phyloP scores from a whole-genome alignment of 805 yeast species.

The Candida nitratophila region DNA sequence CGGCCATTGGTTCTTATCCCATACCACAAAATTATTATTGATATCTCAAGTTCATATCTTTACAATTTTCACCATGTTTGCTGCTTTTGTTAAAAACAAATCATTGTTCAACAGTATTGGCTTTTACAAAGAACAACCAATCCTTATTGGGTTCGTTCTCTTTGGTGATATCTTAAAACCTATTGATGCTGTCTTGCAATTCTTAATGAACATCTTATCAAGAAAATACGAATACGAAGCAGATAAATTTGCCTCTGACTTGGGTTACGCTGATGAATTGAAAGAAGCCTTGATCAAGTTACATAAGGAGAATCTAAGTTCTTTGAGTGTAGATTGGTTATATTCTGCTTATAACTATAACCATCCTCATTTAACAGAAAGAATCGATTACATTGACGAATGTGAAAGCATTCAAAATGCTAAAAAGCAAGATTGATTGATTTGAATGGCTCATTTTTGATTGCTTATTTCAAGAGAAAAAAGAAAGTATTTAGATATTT shows the following conservation, averaged over 20 bases:
- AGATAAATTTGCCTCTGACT: slow-evolving; percentile 72
- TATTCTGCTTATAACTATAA: slow-evolving; percentile 84
- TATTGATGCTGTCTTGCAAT: slow-evolving; percentile 59
- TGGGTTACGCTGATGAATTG: slow-evolving; percentile 66
- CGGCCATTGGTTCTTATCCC: slow-evolving; percentile 95
- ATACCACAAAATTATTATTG: slow-evolving; percentile 68
- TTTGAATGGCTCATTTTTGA: no score
- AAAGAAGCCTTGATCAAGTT: slow-evolving; percentile 67
- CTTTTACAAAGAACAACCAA: slow-evolving; percentile 59
- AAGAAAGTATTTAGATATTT: no score
- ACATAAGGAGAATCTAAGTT: slow-evolving; percentile 72
- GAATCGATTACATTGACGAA: slow-evolving; percentile 66
- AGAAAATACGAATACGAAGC: slow-evolving; percentile 94
- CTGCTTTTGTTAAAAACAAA: slow-evolving; percentile 71
- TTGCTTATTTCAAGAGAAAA: neutral
- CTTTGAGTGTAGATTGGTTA: slow-evolving; percentile 86
- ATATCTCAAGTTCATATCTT: slow-evolving; percentile 61
- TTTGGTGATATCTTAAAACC: slow-evolving; percentile 79
- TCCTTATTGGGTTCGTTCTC: slow-evolving; percentile 72
- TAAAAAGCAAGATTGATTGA: slow-evolving; percentile 13
- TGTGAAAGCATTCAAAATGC: slow-evolving; percentile 13
- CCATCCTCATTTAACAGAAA: slow-evolving; percentile 89
- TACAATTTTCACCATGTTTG: slow-evolving; percentile 62
- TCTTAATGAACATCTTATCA: slow-evolving; percentile 59
- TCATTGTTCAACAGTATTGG: slow-evolving; percentile 80